Conservation (phyloP, 306 rosid species). For the Gleditsia sinensis region DNA sequence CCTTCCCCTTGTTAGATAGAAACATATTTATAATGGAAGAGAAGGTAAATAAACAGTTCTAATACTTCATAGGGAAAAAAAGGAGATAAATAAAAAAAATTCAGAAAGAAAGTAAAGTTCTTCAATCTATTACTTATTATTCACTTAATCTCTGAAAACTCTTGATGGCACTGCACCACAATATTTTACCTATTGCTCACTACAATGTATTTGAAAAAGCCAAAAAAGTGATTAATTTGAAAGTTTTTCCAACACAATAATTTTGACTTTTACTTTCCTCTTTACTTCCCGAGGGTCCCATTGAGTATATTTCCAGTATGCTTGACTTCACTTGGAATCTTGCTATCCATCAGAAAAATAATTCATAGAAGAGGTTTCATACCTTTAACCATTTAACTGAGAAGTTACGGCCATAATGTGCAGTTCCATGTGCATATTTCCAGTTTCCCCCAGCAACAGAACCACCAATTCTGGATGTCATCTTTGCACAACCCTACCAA, state of each 20-base stretch:
- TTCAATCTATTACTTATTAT: neutral
- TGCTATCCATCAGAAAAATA: conserved; percentile 19
- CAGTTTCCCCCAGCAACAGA: conserved; percentile 97
- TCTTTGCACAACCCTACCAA: conserved; percentile 97
- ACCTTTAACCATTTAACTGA: conserved; percentile 97
- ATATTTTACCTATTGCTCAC: conserved; percentile 8
- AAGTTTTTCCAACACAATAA: conserved; percentile 1
- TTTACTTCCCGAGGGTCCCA: conserved; percentile 8
- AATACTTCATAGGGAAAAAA: neutral
- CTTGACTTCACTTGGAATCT: neutral
- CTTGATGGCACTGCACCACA: conserved; percentile 4
- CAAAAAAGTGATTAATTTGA: neutral
- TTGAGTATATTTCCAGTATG: neutral
- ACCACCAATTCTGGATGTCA: conserved; percentile 98
- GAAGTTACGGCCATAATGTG: conserved; percentile 97
- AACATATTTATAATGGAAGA: neutral
- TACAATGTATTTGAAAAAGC: neutral
- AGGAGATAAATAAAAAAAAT: neutral
- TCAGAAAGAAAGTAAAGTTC: neutral
- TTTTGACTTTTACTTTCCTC: conserved; percentile 16
- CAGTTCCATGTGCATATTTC: conserved; percentile 99
- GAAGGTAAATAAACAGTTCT: neutral
- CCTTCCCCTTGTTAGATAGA: neutral
- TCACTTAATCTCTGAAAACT: no score
- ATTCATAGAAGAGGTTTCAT: conserved; percentile 14